Base-by-base conservation (phyloP, 768 basidiomycete genomes). In the Psilocybe subaeruginosa region DNA sequence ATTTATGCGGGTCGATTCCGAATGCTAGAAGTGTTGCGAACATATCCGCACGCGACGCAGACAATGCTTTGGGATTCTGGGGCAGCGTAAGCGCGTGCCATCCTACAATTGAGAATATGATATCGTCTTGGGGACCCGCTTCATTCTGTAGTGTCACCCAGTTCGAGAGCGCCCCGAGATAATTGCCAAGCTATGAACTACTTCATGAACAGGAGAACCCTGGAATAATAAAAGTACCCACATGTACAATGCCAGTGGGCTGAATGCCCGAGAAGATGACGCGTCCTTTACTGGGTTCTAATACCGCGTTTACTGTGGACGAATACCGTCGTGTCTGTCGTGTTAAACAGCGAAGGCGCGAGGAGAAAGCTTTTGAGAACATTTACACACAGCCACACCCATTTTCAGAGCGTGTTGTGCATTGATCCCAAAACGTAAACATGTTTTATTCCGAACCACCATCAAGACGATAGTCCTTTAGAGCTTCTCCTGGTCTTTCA, bases 11-110 rank as follows among this genome's bases (percentile, higher is more conserved):
- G 72, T 96, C 88, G 37, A 99, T 80, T 0, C 96, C 95, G 54
- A 93, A 82, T 0, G 96, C 93, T 7, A 99, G 78, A 14, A 98
- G 74, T 7, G 87, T 85, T 0, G 95, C 94, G 27, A 97, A 78
- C 84, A 92, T 88, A 48, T 95, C 89, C 55, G 79, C 80, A 47
- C 91, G 80, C 17, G 95, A 86, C 1, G 76, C 70, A 12, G 78
- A 77, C 7, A 98, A 81, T 11, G 76, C 70, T 39, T 76, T 71
- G 0, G 95, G 92, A 70, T 95, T 80, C 79, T 97, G 95, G 4
- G 95, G 95, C 27, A 99, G 78, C 2, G 95, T 98, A 68, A 98
- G 80, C 9, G 96, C 95, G 71, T 99, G 97, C 84, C 94, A 90
- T 30, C 96, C 96, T 11, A 96, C 96, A 63, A 97, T 88, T 1